These are phyloP conservation scores for Hypoxylon crocopeplum DNA, from an alignment of 495 filamentous ascomycete genomes.

Conservation along the genomic window DNA sequence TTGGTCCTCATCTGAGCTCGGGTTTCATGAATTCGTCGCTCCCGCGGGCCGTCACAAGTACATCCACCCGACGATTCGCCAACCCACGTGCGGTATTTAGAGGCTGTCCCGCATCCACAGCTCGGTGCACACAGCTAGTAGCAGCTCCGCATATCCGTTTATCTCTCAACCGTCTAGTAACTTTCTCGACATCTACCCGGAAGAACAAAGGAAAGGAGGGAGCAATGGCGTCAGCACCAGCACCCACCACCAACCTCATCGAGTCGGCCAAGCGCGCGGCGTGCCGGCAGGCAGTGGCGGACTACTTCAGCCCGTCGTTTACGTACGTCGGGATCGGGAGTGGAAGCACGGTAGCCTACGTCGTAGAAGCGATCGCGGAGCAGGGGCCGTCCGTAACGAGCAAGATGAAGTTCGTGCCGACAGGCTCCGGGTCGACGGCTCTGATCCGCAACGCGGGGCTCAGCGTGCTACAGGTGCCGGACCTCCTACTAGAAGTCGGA, in stretches of 20 bases:
- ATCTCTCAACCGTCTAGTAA: constrained; percentile 1
- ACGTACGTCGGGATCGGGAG: constrained; percentile 90
- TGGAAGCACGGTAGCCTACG: constrained; percentile 92
- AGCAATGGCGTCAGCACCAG: constrained; percentile 27
- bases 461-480: constrained; percentile 71
- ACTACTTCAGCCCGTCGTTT: constrained; percentile 77
- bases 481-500: constrained; percentile 40
- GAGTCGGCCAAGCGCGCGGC: constrained; percentile 87
- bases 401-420: constrained; percentile 84
- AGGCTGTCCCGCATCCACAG: constrained; percentile 10
- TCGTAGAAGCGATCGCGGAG: constrained; percentile 89
- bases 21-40: constrained; percentile 30
- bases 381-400: constrained; percentile 64
- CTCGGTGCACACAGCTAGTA: background rate
- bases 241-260: constrained; percentile 48
- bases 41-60: constrained; percentile 18
- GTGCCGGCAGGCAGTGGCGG: constrained; percentile 80
- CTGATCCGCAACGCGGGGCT: constrained; percentile 81
- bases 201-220: background rate
- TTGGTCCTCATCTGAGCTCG: constrained; percentile 2
- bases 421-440: constrained; percentile 86
- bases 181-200: constrained; percentile 8
- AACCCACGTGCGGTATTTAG: constrained; percentile 37
- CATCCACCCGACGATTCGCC: constrained; percentile 12
- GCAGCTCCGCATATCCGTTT: background rate